These are phyloP conservation scores for Triangularia setosa DNA, from an alignment of 2,329 filamentous ascomycete species.

Conservation along the genomic window DNA sequence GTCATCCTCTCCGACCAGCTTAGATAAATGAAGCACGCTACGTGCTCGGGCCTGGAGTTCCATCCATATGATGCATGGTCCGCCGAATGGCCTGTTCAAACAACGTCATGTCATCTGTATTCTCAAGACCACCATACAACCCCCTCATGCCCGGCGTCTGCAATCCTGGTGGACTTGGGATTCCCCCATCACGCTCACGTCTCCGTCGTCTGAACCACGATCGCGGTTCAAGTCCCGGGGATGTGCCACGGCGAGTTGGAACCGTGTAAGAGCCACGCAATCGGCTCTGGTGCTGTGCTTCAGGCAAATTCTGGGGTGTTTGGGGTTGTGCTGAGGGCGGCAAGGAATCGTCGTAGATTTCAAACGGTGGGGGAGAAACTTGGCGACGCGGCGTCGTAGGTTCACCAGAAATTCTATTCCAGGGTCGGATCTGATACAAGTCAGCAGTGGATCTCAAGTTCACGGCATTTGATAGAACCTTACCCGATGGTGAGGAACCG, in stretches of 20 bases:
- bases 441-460: neutral
- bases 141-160: slow-evolving; percentile 42
- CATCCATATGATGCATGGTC: neutral
- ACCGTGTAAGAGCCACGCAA: slow-evolving; percentile 43
- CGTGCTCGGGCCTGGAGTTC: neutral
- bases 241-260: slow-evolving; percentile 30
- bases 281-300: slow-evolving; percentile 44
- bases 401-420: slow-evolving; percentile 9
- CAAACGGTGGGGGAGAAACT: slow-evolving; percentile 26
- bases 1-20: neutral
- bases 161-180: slow-evolving; percentile 37
- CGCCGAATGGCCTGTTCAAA: slow-evolving; percentile 29
- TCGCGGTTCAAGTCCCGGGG: slow-evolving; percentile 14
- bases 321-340: slow-evolving; percentile 45
- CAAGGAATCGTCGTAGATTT: slow-evolving; percentile 45
- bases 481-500: neutral
- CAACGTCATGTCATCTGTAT: slow-evolving; percentile 40
- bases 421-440: neutral
- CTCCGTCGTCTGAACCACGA: slow-evolving; percentile 20
- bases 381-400: slow-evolving; percentile 22
- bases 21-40: neutral
- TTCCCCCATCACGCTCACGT: slow-evolving; percentile 25
- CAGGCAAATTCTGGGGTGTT: slow-evolving; percentile 47
- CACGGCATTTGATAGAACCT: neutral
- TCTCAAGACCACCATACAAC: slow-evolving; percentile 47